Conservation (phyloP, 176 grass and related monocot genomes). For the Lolium multiflorum region DNA sequence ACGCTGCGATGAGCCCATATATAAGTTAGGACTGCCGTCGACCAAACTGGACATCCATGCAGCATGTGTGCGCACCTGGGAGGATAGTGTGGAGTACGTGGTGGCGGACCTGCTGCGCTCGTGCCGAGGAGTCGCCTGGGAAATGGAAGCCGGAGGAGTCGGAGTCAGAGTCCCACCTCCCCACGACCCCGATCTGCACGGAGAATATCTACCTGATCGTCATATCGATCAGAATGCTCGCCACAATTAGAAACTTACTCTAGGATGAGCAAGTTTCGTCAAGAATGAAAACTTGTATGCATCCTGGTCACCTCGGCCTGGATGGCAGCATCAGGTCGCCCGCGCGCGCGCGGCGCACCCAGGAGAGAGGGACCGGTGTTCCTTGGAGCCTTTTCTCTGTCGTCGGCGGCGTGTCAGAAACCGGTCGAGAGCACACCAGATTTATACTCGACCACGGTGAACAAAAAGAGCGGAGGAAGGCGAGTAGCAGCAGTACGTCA, state of each 20-base stretch:
- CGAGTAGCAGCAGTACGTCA: background rate
- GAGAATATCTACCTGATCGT: background rate
- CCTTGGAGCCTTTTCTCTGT: background rate
- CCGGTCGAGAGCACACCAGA: background rate
- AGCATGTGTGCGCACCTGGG: constrained; percentile 30
- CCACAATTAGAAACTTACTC: background rate
- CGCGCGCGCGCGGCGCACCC: background rate
- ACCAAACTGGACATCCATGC: background rate
- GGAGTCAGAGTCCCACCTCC: background rate
- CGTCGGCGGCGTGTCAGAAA: background rate
- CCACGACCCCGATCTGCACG: constrained; percentile 55
- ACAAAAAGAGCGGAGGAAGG: background rate
- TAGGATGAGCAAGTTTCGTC: background rate
- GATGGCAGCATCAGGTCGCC: constrained; percentile 42
- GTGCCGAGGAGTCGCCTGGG: constrained; percentile 23
- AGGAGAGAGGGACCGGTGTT: background rate
- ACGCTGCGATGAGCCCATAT: constrained; percentile 29
- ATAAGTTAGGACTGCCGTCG: background rate
- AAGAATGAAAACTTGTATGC: background rate
- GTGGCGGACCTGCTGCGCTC: constrained; percentile 49
- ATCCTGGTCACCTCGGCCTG: constrained; percentile 39
- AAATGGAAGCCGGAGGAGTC: background rate
- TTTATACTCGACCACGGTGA: constrained; percentile 37
- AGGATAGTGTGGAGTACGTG: constrained; percentile 8
- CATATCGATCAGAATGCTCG: constrained; percentile 6